These are phyloP conservation scores for Pulveroboletus frians DNA, from an alignment of 768 basidiomycete genomes.

Conservation along the genomic window DNA sequence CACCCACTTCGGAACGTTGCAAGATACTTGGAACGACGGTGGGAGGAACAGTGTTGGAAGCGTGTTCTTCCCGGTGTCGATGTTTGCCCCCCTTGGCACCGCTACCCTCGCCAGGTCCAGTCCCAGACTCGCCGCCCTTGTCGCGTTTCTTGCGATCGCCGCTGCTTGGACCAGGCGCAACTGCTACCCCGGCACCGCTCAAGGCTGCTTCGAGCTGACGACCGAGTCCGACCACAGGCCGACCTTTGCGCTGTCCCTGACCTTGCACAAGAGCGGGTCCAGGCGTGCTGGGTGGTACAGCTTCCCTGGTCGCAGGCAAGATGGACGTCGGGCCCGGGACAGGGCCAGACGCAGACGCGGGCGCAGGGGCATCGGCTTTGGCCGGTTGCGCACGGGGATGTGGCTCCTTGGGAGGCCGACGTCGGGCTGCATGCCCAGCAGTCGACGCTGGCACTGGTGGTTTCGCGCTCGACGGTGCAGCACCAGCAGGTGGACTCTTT, in stretches of 20 bases:
- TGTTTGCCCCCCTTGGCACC: constrained; percentile 13
- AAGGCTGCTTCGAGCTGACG: constrained; percentile 72
- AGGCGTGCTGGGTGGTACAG: constrained; percentile 9
- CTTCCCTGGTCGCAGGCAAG: neutral
- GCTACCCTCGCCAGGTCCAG: neutral
- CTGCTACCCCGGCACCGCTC: constrained; percentile 51
- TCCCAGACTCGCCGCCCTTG: constrained; percentile 23
- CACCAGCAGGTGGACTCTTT: constrained; percentile 1
- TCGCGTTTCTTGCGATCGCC: constrained; percentile 36
- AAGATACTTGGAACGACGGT: constrained; percentile 19
- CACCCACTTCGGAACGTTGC: constrained; percentile 21
- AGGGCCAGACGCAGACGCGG: neutral
- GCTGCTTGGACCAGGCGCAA: constrained; percentile 16
- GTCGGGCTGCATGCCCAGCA: constrained; percentile 6
- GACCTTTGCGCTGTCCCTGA: constrained; percentile 35
- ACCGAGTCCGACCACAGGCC: constrained; percentile 59
- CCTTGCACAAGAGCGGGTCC: neutral
- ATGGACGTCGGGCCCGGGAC: neutral
- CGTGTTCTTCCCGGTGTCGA: constrained; percentile 14
- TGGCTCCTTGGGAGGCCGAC: constrained; percentile 15
- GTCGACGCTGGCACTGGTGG: constrained; percentile 4
- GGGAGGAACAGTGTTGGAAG: neutral
- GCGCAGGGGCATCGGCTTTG: constrained; percentile 5
- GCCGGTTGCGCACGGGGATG: constrained; percentile 12
- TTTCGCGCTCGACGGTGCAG: constrained; percentile 12